Evolutionary conservation across 768 basidiomycete genomes (phyloP).

Genomic region (Hysterangium stoloniferum): DNA sequence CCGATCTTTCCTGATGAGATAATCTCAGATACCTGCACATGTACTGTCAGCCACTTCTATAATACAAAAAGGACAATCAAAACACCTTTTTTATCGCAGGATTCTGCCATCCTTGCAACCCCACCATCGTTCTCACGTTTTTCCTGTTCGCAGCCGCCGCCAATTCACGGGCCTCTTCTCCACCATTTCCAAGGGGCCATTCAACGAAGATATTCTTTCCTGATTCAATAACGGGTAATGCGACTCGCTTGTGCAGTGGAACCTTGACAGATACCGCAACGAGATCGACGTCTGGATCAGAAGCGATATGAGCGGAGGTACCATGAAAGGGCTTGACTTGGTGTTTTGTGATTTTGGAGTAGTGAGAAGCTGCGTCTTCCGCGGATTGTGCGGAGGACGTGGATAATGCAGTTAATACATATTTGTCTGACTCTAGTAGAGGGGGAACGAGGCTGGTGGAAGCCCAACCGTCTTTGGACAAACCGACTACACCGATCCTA

Average conservation of each 20-base stretch:
- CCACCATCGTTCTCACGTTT: conserved; percentile 28
- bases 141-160: conserved; percentile 25
- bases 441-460: too few relatives aligned
- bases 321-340: conserved; percentile 30
- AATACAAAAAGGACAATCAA: too few relatives aligned
- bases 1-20: too few relatives aligned
- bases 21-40: too few relatives aligned
- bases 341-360: conserved; percentile 20
- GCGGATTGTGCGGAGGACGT: conserved; percentile 27
- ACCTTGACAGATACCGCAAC: conserved; percentile 30
- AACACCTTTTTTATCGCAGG: too few relatives aligned
- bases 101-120: too few relatives aligned
- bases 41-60: too few relatives aligned
- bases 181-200: conserved; percentile 30
- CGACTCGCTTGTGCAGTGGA: conserved; percentile 23
- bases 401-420: conserved; percentile 27
- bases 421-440: too few relatives aligned
- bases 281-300: conserved; percentile 31
- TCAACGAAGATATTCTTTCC: conserved; percentile 35
- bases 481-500: too few relatives aligned
- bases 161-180: conserved; percentile 28
- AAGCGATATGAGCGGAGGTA: conserved; percentile 21
- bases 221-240: conserved; percentile 28
- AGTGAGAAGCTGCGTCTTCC: conserved; percentile 24
- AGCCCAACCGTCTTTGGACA: too few relatives aligned